These are phyloP conservation scores for Rosa chinensis DNA, from an alignment of 306 rosid species.

Conservation along the genomic window DNA sequence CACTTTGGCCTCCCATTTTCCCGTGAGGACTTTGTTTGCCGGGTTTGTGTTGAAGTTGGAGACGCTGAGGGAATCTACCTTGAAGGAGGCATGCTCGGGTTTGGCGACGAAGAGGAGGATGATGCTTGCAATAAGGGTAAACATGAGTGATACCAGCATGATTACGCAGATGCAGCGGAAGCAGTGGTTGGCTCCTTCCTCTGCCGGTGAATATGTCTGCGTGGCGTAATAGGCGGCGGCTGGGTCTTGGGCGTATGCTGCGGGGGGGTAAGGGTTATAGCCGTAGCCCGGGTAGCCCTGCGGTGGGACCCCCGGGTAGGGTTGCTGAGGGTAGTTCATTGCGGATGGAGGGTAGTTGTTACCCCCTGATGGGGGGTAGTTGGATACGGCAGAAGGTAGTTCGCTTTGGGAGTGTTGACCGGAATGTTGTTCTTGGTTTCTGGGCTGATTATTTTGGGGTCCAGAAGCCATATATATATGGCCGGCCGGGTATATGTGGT, in stretches of 20 bases:
- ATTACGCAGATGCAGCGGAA: constrained; percentile 32
- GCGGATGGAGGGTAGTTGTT: constrained; percentile 20
- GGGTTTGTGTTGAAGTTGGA: constrained; percentile 32
- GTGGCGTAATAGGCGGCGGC: background rate
- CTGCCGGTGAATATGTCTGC: constrained; percentile 10
- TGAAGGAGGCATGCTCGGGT: constrained; percentile 36
- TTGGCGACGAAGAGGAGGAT: constrained; percentile 22
- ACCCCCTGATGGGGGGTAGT: constrained; percentile 12
- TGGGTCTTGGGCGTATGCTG: background rate
- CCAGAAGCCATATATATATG: constrained; percentile 23
- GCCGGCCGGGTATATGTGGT: background rate
- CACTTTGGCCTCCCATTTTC: constrained; percentile 37
- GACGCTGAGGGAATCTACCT: constrained; percentile 32
- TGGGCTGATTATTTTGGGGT: constrained; percentile 6
- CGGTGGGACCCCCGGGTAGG: background rate
- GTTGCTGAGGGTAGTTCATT: constrained; percentile 20
- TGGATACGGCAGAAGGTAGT: background rate
- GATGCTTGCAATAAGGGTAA: constrained; percentile 15
- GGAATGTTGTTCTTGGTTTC: background rate
- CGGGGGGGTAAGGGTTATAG: constrained; percentile 1
- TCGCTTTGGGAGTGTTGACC: background rate
- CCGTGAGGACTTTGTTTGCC: constrained; percentile 18
- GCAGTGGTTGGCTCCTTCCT: background rate
- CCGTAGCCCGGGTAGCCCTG: background rate
- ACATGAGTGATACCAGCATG: background rate